Evolutionary conservation across 2,329 filamentous ascomycete species (phyloP), one percentile per base, ranked within the genome.

Genomic region (Aureobasidium musti): DNA sequence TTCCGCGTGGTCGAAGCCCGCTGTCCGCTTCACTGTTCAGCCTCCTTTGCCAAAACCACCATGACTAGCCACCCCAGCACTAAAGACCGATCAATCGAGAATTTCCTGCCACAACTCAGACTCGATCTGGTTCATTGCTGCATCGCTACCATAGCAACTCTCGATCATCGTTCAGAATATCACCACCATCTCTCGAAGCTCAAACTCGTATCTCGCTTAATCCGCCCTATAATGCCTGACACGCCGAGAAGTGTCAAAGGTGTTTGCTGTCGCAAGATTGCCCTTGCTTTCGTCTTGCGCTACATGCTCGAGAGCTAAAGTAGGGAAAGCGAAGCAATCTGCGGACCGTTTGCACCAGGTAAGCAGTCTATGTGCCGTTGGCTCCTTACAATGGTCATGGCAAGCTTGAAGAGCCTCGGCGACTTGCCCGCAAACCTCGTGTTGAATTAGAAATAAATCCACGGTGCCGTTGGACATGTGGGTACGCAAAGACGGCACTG

Each of bases 401-500:
- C 30, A 37, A 37, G 50, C 50, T 35, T 13, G 17, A 41, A 59
- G 57, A 26, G 43, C 11, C 57, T 47, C 57, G 57, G 57, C 43
- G 41, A 45, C 56, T 23, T 59, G 56, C 39, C 56, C 56, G 41
- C 19, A 35, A 6, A 35, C n/a, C 43, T 37, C 57, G 57, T 61
- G 57, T 61, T 28, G 57, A 37, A 61, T 61, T 61, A 61, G 57
- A 49, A 61, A 61, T 61, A 35, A 47, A 37, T 37, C 41, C 13
- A 41, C 37, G 39, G 30, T 61, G 28, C 57, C 57, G 57, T 61
- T 61, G 57, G 57, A 47, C 37, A 30, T 41, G 43, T 49, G 28
- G 43, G 41, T 49, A 61, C 41, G 13, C 57, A 43, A 13, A 37
- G 43, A 45, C 54, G 37, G n/a, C 37, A 3, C 19, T 23, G 14